These are phyloP conservation scores for Plasmodium gonderi DNA, from an alignment of 169 alveolate species.

Conservation along the genomic window DNA sequence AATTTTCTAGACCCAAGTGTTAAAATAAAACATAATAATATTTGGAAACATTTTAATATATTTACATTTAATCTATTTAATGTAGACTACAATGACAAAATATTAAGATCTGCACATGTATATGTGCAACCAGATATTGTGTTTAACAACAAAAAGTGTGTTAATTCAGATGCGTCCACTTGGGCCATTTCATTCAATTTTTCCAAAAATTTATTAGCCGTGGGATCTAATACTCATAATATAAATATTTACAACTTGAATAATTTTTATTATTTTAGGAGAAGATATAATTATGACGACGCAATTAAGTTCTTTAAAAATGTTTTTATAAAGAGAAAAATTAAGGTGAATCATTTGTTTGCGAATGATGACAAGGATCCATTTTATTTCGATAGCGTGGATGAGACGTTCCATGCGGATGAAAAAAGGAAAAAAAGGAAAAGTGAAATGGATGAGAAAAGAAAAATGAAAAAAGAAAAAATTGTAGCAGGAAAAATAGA, in stretches of 20 bases:
- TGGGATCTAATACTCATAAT: slow-evolving; percentile 68
- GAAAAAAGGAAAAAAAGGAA: not conserved
- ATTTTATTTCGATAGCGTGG: not conserved
- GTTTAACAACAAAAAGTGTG: slow-evolving; percentile 21
- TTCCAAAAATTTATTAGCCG: slow-evolving; percentile 61
- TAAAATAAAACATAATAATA: slow-evolving; percentile 41
- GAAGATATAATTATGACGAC: slow-evolving; percentile 64
- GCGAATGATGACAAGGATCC: not conserved
- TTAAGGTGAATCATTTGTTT: slow-evolving; percentile 28
- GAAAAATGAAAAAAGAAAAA: not conserved
- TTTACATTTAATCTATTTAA: slow-evolving; percentile 59
- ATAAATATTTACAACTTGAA: slow-evolving; percentile 69
- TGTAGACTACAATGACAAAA: slow-evolving; percentile 35
- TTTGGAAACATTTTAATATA: slow-evolving; percentile 39
- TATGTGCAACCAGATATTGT: slow-evolving; percentile 70
- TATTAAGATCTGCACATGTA: slow-evolving; percentile 33
- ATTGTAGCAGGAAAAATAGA: not conserved
- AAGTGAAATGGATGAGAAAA: not conserved
- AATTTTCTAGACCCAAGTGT: slow-evolving; percentile 35
- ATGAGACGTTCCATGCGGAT: not conserved
- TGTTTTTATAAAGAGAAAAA: slow-evolving; percentile 8
- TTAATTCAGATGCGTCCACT: slow-evolving; percentile 48
- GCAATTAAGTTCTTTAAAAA: slow-evolving; percentile 48
- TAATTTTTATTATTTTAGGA: slow-evolving; percentile 68
- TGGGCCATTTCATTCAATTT: slow-evolving; percentile 75